Percentiles rank a stretch among this genome's conserved stretches.
Conservation (phyloP, 345 rosid species). For the Noccaea caerulescens region DNA sequence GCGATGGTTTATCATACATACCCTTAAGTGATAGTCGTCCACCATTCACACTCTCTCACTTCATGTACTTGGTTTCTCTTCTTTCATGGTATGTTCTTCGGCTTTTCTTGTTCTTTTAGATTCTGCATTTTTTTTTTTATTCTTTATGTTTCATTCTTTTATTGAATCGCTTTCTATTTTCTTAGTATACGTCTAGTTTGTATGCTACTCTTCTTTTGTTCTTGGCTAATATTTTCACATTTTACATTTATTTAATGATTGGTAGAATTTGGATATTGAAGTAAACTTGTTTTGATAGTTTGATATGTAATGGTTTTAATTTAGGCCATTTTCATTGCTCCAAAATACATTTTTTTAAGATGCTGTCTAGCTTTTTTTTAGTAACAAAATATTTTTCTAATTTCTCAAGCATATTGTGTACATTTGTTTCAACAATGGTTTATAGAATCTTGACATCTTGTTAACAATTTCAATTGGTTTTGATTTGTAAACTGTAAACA, state of each 20-base stretch:
- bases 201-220: neutral
- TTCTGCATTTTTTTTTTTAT: neutral
- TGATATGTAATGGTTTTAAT: neutral
- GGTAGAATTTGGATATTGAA: neutral
- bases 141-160: neutral
- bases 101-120: neutral
- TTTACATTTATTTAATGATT: neutral
- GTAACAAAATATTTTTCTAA: too few species aligned
- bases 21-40: neutral
- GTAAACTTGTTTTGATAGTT: neutral
- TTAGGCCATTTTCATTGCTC: neutral
- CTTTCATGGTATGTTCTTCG: constrained; percentile 20
- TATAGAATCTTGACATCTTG: too few species aligned
- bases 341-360: too few species aligned
- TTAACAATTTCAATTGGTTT: too few species aligned
- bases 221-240: neutral
- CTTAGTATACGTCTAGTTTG: neutral
- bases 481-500: too few species aligned
- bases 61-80: constrained; percentile 15
- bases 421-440: too few species aligned
- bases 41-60: neutral
- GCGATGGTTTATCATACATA: constrained; percentile 14
- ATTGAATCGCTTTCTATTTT: neutral
- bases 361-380: too few species aligned
- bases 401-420: too few species aligned